Conservation (phyloP, 2,329 filamentous ascomycete species). For the Drechslerella dactyloides region DNA sequence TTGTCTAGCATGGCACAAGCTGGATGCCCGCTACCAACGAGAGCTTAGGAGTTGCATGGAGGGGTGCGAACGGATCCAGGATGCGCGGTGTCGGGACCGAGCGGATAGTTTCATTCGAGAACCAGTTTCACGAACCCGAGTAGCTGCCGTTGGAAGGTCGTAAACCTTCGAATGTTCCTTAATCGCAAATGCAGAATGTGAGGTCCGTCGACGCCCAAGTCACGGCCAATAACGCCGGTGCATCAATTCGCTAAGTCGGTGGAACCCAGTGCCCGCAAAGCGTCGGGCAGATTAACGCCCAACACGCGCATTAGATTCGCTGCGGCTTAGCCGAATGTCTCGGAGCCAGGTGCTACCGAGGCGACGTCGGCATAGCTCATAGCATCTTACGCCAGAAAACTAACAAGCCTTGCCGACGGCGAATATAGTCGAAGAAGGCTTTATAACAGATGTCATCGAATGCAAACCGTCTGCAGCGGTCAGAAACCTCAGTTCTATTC, state of each 20-base stretch:
- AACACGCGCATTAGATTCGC: neutral
- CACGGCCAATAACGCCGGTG: neutral
- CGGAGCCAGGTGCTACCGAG: constrained; percentile 3
- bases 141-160: too few species aligned
- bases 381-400: neutral
- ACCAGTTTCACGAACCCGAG: too few species aligned
- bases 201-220: neutral
- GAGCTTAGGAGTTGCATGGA: neutral
- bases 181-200: too few species aligned
- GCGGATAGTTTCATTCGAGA: too few species aligned
- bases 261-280: neutral
- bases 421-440: too few species aligned
- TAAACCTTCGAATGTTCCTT: too few species aligned
- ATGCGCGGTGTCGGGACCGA: too few species aligned
- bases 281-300: neutral
- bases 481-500: too few species aligned
- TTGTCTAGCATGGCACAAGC: neutral
- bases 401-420: neutral
- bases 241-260: neutral
- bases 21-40: neutral
- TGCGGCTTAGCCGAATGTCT: constrained; percentile 4
- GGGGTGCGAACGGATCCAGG: neutral
- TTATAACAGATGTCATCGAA: too few species aligned
- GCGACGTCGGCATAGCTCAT: neutral
- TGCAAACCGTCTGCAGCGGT: too few species aligned